Base-by-base conservation (phyloP, 1,284 basidiomycete genomes). In the Kwoniella shivajii region DNA sequence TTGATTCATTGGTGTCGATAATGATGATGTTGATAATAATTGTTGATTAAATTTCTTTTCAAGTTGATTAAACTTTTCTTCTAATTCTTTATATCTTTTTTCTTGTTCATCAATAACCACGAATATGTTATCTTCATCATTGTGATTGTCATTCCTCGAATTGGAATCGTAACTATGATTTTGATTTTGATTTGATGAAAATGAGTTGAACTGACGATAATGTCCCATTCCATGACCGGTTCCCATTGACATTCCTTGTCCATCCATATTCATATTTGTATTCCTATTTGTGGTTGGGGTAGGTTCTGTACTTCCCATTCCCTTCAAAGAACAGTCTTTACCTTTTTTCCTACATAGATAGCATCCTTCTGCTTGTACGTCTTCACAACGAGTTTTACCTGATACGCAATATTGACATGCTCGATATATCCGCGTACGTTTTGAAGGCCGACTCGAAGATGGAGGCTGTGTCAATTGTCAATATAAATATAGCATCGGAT, bases 361-460 rank as follows among this genome's bases (percentile, higher is more conserved):
- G 20, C 29, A 52, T 6, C 50, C 50, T 10, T 22, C 26, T 14
- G 27, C 14, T 22, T 29, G 38, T 31, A 52, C 50, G 27, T 43
- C 50, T 22, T 52, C 50, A 26, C 50, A 52, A 18, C 50, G 41
- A 16, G 50, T 52, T 26, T 52, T 52, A 24, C 29, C 50, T 33
- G 27, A 31, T 1, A 52, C 41, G 31, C 50, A 52, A 18, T 34
- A 34, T 44, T 52, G 50, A 44, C 50, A 44, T 24, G 50, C 50
- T 52, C 41, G 18, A 24, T 33, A 52, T n/a, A 52, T 41, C 27
- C 42, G 43, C 11, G 50, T 33, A 14, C 50, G 50, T 42, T 52
- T 52, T 5, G 39, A 14, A 24, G 50, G 39, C 18, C 41, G 24
- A 2, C 34, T 30, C 10, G 39, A 10, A 4, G 50, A 7, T 16